Evolutionary conservation across 345 rosid genomes (phyloP).

Genomic region (Salix suchowensis): DNA sequence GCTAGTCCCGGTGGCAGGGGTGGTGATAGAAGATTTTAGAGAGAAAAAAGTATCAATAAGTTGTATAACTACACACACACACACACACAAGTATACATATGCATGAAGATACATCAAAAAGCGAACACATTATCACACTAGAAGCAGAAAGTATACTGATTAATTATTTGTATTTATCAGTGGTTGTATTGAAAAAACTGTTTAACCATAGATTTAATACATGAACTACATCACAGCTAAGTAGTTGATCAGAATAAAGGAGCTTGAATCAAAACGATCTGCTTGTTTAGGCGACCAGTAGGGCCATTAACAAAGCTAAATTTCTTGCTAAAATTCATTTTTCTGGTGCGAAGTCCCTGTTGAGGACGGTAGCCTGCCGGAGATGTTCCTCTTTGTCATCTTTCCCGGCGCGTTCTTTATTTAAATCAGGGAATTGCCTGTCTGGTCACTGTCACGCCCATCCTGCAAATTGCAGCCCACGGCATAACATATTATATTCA

Average conservation of each 20-base stretch:
- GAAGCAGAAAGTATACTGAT: not conserved
- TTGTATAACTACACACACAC: too few species aligned
- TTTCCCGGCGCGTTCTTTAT: not conserved
- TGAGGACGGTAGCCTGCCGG: not conserved
- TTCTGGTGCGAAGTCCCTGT: not conserved
- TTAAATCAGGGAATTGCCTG: slow-evolving; percentile 1
- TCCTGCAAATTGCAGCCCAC: not conserved
- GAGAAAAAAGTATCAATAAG: too few species aligned
- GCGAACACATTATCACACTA: not conserved
- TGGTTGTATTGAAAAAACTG: slow-evolving; percentile 2
- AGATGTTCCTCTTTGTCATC: not conserved
- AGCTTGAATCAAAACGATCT: not conserved
- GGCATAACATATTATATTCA: not conserved
- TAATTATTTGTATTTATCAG: not conserved
- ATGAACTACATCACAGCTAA: not conserved
- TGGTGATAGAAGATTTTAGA: too few species aligned
- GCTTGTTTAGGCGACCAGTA: not conserved
- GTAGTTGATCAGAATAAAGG: not conserved
- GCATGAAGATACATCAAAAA: not conserved
- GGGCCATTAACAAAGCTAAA: not conserved
- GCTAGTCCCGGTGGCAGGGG: too few species aligned
- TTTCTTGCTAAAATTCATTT: not conserved
- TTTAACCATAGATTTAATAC: slow-evolving; percentile 3
- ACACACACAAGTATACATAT: too few species aligned
- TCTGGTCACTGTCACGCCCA: not conserved